Evolutionary conservation across 2,329 filamentous ascomycete species (phyloP).

Genomic region (Fusarium decemcellulare): DNA sequence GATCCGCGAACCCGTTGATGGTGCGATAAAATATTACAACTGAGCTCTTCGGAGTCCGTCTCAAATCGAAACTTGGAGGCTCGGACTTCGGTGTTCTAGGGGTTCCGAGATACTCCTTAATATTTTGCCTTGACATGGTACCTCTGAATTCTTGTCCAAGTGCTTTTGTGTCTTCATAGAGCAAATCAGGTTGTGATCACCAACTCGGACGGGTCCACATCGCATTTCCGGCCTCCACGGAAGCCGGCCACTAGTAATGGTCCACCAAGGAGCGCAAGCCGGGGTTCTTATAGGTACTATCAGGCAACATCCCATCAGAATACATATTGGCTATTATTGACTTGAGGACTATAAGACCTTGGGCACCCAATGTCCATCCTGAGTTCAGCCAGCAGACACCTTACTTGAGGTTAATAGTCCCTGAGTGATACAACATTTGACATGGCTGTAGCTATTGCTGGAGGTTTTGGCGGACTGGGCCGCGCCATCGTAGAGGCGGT

Average conservation of each 20-base stretch:
- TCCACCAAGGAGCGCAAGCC: not conserved
- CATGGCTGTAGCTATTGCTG: slow-evolving; percentile 57
- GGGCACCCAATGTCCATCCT: no score
- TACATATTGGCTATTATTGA: no score
- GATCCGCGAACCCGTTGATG: no score
- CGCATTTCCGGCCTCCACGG: not conserved
- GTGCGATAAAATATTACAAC: not conserved
- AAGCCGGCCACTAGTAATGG: not conserved
- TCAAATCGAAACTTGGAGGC: not conserved
- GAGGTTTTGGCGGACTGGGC: slow-evolving; percentile 61
- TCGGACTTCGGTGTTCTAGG: not conserved
- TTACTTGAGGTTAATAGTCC: no score
- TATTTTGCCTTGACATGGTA: no score
- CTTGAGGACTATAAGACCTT: no score
- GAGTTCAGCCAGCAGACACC: no score
- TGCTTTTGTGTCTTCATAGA: not conserved
- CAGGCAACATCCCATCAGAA: not conserved
- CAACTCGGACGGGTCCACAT: not conserved
- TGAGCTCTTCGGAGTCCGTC: not conserved
- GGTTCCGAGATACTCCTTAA: no score
- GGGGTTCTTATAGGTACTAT: not conserved
- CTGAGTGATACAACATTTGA: not conserved
- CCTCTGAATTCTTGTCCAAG: no score
- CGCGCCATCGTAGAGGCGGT: slow-evolving; percentile 62
- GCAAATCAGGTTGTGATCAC: not conserved